phyloP scores from a whole-genome alignment of 768 basidiomycete genomes.

The Lentinula sp. region DNA sequence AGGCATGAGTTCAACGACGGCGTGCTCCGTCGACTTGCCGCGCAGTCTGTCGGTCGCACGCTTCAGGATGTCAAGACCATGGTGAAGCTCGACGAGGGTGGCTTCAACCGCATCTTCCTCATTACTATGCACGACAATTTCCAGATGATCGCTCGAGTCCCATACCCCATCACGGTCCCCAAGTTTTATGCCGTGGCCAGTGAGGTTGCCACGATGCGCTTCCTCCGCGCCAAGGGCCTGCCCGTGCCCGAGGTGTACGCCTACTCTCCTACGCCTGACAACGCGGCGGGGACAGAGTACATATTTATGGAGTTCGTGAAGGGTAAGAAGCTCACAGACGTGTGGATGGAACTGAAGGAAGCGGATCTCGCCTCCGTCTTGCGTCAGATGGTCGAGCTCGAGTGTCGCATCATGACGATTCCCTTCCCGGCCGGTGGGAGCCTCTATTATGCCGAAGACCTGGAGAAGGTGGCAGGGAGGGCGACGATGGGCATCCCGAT shows the following conservation, averaged over 20 bases:
- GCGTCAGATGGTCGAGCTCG: conserved; percentile 40
- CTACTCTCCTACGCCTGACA: conserved; percentile 34
- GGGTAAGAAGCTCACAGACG: conserved; percentile 34
- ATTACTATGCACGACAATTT: conserved; percentile 29
- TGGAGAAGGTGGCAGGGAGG: conserved; percentile 30
- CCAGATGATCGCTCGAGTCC: conserved; percentile 35
- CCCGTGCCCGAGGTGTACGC: conserved; percentile 35
- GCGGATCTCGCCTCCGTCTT: conserved; percentile 32
- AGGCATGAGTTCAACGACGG: conserved; percentile 33
- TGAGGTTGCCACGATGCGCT: conserved; percentile 40
- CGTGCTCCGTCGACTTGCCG: conserved; percentile 37
- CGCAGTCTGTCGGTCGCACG: conserved; percentile 31
- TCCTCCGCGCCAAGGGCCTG: conserved; percentile 29
- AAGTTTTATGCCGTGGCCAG: conserved; percentile 34
- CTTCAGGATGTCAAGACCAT: conserved; percentile 29
- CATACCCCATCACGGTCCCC: conserved; percentile 29
- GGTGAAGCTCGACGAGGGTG: conserved; percentile 40
- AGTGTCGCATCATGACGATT: conserved; percentile 40
- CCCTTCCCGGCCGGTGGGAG: conserved; percentile 46
- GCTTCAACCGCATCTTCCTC: conserved; percentile 33
- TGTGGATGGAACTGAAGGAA: conserved; percentile 32
- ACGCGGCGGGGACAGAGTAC: conserved; percentile 35
- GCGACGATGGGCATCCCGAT: conserved; percentile 26
- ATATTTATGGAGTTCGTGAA: conserved; percentile 39
- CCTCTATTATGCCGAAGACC: conserved; percentile 40